Evolutionary conservation across 2,329 filamentous ascomycete species (phyloP).

Genomic region (Ophiostoma triangulosporum): DNA sequence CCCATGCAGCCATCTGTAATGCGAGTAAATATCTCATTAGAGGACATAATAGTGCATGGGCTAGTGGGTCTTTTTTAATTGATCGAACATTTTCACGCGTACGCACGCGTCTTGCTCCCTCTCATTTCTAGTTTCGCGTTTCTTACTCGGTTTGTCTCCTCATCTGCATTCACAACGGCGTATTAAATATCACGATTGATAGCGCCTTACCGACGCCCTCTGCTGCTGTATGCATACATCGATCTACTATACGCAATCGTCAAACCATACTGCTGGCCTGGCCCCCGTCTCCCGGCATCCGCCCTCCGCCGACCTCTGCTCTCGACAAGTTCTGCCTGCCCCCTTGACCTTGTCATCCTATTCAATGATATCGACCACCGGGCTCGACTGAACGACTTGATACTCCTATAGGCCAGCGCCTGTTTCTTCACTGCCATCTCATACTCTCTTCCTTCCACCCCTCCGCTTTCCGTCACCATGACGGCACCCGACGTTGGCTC

Average conservation of each 20-base stretch:
- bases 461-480: constrained; percentile 25
- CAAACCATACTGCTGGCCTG: no score
- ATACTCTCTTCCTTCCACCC: neutral
- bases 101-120: neutral
- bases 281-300: no score
- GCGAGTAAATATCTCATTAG: no score
- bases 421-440: neutral
- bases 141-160: neutral
- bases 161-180: neutral
- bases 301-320: no score
- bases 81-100: neutral
- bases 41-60: neutral
- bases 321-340: no score
- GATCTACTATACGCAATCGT: no score
- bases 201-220: no score
- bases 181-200: neutral
- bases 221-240: no score
- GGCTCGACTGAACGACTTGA: neutral
- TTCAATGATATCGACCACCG: neutral
- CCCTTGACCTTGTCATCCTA: no score
- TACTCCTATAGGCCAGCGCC: neutral
- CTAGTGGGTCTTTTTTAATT: neutral
- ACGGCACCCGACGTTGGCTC: constrained; percentile 23
- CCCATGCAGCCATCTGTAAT: neutral
- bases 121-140: neutral